A percentile compares a stretch with the other conserved stretches of the same genome.
Conservation (phyloP, 805 yeast genomes). For the Lipomyces yamanashiensis region DNA sequence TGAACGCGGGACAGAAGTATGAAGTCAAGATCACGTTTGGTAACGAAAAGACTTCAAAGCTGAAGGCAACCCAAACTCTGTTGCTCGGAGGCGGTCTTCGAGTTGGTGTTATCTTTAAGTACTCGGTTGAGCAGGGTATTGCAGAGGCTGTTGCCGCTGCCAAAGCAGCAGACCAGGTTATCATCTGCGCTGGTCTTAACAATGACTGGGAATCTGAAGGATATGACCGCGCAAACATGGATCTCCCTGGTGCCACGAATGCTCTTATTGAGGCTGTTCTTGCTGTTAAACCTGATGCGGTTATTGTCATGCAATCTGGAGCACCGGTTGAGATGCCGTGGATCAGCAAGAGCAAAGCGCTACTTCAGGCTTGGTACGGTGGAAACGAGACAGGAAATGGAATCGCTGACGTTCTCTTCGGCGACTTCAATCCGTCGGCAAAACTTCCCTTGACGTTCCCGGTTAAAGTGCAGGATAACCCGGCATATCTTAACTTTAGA, state of each 20-base stretch:
- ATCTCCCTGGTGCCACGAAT: constrained; percentile 56
- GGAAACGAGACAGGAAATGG: constrained; percentile 64
- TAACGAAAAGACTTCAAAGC: constrained; percentile 50
- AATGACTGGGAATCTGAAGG: constrained; percentile 67
- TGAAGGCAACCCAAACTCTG: neutral
- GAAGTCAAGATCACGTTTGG: constrained; percentile 57
- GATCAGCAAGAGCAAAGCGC: constrained; percentile 49
- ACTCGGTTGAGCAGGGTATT: constrained; percentile 20
- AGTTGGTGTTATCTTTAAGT: constrained; percentile 1
- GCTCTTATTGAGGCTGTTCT: constrained; percentile 53
- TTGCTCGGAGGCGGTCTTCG: constrained; percentile 18
- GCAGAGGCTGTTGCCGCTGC: constrained; percentile 56
- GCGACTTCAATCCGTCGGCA: constrained; percentile 65
- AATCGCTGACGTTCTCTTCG: constrained; percentile 62
- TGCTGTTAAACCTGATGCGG: constrained; percentile 55
- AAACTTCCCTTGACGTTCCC: constrained; percentile 64
- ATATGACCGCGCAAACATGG: constrained; percentile 57
- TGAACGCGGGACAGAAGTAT: constrained; percentile 54
- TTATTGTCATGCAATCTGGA: constrained; percentile 63
- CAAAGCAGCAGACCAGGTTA: constrained; percentile 56
- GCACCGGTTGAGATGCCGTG: constrained; percentile 67
- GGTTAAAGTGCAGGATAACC: constrained; percentile 56
- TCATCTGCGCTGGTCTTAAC: constrained; percentile 57
- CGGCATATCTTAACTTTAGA: constrained; percentile 58
- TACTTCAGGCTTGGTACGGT: constrained; percentile 62